phyloP scores from a whole-genome alignment of 495 filamentous ascomycete species.

The Pyrenula massariospora region DNA sequence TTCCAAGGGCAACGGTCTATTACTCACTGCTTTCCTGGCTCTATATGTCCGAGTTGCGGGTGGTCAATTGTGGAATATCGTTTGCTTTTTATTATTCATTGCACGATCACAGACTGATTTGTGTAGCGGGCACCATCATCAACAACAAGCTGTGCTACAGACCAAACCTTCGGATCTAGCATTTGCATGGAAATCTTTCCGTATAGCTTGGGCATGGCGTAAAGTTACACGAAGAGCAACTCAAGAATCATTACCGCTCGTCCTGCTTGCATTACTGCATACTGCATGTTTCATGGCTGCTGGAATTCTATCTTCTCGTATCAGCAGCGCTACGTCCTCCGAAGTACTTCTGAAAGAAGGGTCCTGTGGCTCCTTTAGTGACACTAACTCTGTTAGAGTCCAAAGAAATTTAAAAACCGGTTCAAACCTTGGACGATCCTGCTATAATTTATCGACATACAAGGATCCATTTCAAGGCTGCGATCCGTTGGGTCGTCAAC shows the following conservation, averaged over 20 bases:
- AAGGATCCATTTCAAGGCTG: neutral
- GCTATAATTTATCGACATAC: neutral
- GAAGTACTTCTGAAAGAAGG: neutral
- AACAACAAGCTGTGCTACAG: neutral
- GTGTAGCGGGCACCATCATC: neutral
- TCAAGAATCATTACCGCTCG: neutral
- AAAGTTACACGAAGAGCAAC: neutral
- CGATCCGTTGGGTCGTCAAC: neutral
- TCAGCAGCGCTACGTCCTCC: neutral
- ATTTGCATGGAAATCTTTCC: neutral
- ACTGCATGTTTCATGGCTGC: neutral
- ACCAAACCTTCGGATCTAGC: neutral
- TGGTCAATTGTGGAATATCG: slow-evolving; percentile 8
- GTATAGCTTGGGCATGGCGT: neutral
- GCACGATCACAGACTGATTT: neutral
- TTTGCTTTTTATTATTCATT: slow-evolving; percentile 1
- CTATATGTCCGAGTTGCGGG: slow-evolving; percentile 8
- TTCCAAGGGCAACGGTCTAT: slow-evolving; percentile 1
- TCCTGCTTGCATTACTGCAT: neutral
- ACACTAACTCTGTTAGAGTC: neutral
- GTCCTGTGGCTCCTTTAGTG: neutral
- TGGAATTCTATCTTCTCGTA: neutral
- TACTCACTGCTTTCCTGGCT: slow-evolving; percentile 8
- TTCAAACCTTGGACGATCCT: neutral
- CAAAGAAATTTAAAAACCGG: neutral